Evolutionary conservation across 345 rosid genomes (phyloP), one percentile per base, ranked within the genome.

Genomic region (Euphorbia tirucalli): DNA sequence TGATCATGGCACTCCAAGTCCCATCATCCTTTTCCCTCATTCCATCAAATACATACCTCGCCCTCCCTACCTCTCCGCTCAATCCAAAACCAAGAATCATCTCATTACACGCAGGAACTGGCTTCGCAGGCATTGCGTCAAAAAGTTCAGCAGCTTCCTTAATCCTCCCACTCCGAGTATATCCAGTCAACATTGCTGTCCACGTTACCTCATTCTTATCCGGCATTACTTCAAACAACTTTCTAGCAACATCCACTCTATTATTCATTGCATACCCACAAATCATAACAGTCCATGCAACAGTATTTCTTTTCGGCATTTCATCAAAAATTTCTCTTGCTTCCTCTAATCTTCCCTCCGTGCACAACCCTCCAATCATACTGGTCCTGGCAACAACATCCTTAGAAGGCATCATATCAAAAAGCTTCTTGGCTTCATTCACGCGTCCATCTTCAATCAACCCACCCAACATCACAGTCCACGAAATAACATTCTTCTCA

Each of bases 391-490:
- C 88, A 31, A 90, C 89, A 31, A 83, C 84, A 82, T 92, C 97
- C 78, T 89, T 93, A 75, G 57, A 75, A 0, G 95, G 91, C 91
- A 92, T 90, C 85, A 78, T 74, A 71, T 85, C 89, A 75, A 74
- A 92, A 67, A 90, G 69, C 77, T 35, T 79, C 24, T 71, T 55
- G 0, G 96, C 97, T 35, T 92, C 96, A 48, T 88, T 87, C 0
- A 88, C 64, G 25, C 87, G 85, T 32, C 86, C 81, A 46, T 79
- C 85, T 24, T 79, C 87, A 69, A 87, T 79, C 74, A 92, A 77
- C 35, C 96, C 96, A 65, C 93, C 86, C 49, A 88, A 73, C 91
- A 92, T 92, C 68, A 90, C 94, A 43, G 92, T 90, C 96, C 94
- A 92, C 32, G 93, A 90, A 24, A 89, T 86, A 61, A 85, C 88